Percentiles rank a stretch among this genome's conserved stretches.
Evolutionary conservation across 2,329 filamentous ascomycete genomes (phyloP).

Genomic region (Orbilia oligospora): DNA sequence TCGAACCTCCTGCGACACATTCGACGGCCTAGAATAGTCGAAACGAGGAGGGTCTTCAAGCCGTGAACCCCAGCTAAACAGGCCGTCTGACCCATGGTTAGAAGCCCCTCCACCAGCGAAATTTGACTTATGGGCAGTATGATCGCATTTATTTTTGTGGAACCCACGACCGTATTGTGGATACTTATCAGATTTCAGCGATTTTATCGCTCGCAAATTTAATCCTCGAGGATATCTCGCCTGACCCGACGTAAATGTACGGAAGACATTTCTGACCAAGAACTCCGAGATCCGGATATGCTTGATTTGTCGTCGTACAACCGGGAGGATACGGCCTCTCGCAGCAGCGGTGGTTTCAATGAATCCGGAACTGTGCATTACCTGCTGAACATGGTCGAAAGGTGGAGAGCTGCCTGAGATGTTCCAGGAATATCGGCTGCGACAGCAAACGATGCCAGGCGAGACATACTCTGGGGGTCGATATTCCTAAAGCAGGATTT

Average conservation of each 20-base stretch:
- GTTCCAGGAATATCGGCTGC: slow-evolving; percentile 32
- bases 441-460: slow-evolving; percentile 29
- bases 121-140: background rate
- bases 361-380: slow-evolving; percentile 48
- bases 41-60: background rate
- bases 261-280: slow-evolving; percentile 39
- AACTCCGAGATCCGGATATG: slow-evolving; percentile 48
- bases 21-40: slow-evolving; percentile 12
- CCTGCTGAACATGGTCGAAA: slow-evolving; percentile 47
- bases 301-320: slow-evolving; percentile 20
- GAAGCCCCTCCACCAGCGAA: background rate
- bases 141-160: background rate
- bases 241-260: slow-evolving; percentile 20
- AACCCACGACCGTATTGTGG: background rate
- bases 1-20: background rate
- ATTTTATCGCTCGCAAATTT: background rate
- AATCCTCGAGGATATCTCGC: background rate
- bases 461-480: slow-evolving; percentile 30
- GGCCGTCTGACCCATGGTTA: background rate
- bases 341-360: slow-evolving; percentile 39
- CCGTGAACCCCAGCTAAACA: slow-evolving; percentile 49
- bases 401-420: slow-evolving; percentile 14
- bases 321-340: slow-evolving; percentile 23
- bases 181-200: background rate
- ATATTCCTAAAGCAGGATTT: slow-evolving; percentile 12